phyloP scores from a whole-genome alignment of 2,329 filamentous ascomycete species.

The Fusarium torulosum region DNA sequence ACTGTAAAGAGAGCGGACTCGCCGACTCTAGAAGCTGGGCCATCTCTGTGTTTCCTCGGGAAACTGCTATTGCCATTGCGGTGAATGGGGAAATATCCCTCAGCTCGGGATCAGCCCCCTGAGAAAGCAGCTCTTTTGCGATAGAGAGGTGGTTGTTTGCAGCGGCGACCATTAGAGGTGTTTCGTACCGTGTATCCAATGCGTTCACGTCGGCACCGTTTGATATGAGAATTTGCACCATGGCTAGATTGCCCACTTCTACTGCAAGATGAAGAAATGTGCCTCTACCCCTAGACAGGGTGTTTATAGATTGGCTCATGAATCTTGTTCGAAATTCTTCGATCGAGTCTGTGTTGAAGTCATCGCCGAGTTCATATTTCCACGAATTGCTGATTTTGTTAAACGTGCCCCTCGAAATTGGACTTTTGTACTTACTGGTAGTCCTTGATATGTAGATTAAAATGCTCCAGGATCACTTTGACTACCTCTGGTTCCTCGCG shows the following conservation, averaged over 20 bases:
- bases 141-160: accelerated
- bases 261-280: background rate
- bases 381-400: background rate
- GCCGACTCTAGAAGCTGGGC: background rate
- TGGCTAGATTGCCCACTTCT: background rate
- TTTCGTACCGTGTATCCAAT: background rate
- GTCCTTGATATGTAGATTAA: background rate
- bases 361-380: background rate
- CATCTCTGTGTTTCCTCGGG: background rate
- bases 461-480: background rate
- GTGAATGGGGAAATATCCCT: background rate
- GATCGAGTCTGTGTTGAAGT: background rate
- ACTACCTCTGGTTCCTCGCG: background rate
- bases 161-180: background rate
- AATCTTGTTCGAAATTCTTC: background rate
- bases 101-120: background rate
- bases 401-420: background rate
- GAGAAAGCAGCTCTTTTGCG: background rate
- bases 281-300: too few relatives aligned
- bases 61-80: background rate
- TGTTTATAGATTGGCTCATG: background rate
- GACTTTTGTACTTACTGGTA: background rate
- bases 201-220: background rate
- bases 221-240: background rate
- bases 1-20: background rate